Evolutionary conservation across 2,329 filamentous ascomycete genomes (phyloP).

Genomic region (Trichothecium sympodiale): DNA sequence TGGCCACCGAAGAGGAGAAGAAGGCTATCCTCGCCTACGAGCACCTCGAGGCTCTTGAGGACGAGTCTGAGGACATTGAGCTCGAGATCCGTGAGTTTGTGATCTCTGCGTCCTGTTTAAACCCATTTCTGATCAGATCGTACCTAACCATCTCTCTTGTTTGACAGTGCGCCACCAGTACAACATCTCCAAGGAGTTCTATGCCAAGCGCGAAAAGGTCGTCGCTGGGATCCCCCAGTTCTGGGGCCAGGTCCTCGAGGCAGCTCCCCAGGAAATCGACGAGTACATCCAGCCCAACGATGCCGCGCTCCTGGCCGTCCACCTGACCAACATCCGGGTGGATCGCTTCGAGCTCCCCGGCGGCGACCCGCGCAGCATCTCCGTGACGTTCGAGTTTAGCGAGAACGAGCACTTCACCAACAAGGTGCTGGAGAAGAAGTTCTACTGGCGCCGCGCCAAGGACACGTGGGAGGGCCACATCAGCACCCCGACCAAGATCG

Average conservation of each 20-base stretch:
- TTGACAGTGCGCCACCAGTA: constrained; percentile 60
- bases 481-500: constrained; percentile 77
- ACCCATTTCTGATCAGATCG: background rate
- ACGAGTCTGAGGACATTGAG: constrained; percentile 75
- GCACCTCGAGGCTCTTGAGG: constrained; percentile 68
- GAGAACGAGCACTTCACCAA: constrained; percentile 78
- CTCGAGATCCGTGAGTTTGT: constrained; percentile 62
- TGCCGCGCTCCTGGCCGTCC: constrained; percentile 57
- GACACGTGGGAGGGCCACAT: constrained; percentile 68
- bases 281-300: constrained; percentile 78
- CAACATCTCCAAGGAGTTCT: constrained; percentile 57
- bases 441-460: constrained; percentile 66
- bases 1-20: constrained; percentile 24
- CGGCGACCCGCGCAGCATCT: constrained; percentile 72
- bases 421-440: constrained; percentile 75
- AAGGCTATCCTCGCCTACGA: constrained; percentile 50
- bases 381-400: constrained; percentile 66
- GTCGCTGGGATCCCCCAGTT: constrained; percentile 71
- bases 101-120: no score
- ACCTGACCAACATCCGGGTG: constrained; percentile 59
- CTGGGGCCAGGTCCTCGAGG: constrained; percentile 90
- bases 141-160: background rate
- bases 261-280: constrained; percentile 76
- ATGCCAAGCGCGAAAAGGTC: constrained; percentile 61
- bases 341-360: constrained; percentile 67